Percentiles rank a stretch among this genome's conserved stretches.
These are phyloP conservation scores for Xylariaceae sp. DNA, from an alignment of 2,329 filamentous ascomycete genomes.

Conservation along the genomic window DNA sequence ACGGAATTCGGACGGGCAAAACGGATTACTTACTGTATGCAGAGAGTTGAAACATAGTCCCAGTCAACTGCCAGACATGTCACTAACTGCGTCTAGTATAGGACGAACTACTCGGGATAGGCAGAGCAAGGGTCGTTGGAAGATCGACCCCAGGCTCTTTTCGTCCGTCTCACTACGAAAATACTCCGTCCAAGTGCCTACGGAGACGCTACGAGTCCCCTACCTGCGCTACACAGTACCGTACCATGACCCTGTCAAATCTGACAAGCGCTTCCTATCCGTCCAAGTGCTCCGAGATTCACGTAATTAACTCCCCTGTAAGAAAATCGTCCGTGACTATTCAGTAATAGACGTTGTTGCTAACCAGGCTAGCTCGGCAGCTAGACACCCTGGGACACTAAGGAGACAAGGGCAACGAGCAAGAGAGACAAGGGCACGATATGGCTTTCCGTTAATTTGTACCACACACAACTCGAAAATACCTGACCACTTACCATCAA, in stretches of 20 bases:
- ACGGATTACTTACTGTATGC: background rate
- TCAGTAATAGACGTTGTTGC: background rate
- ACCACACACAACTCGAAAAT: background rate
- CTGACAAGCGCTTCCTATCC: constrained; percentile 27
- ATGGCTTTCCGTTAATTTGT: background rate
- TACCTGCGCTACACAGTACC: background rate
- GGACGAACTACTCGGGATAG: background rate
- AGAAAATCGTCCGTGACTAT: background rate
- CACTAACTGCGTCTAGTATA: background rate
- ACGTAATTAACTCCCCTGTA: constrained; percentile 9
- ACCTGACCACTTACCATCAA: background rate
- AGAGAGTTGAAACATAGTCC: background rate
- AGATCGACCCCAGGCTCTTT: constrained; percentile 17
- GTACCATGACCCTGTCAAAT: constrained; percentile 7
- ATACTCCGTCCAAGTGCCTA: too few species aligned
- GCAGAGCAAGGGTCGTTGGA: constrained; percentile 6
- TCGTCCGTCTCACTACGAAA: constrained; percentile 5
- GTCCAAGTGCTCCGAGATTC: constrained; percentile 25
- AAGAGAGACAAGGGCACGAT: background rate
- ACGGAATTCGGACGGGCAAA: too few species aligned
- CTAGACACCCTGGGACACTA: background rate
- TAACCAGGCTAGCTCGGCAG: background rate
- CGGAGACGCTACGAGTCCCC: too few species aligned
- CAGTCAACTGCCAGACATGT: background rate
- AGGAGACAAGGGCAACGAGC: background rate